Evolutionary conservation across 2,329 filamentous ascomycete species (phyloP).

Genomic region (Fusarium vanettenii): DNA sequence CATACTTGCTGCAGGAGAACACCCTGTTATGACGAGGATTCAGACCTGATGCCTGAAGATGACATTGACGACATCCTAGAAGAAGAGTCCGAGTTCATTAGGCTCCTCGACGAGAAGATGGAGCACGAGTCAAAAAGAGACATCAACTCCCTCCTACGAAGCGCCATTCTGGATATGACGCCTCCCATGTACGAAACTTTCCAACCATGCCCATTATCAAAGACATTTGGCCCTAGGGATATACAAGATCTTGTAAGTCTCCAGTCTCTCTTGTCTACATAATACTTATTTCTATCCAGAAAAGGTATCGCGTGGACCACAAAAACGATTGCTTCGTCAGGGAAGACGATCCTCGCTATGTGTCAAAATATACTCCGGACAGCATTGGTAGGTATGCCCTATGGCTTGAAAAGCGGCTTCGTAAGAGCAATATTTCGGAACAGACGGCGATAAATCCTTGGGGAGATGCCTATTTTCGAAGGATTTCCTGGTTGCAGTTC

Average conservation of each 20-base stretch:
- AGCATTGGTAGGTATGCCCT: not conserved
- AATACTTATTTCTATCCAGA: not conserved
- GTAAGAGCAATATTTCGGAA: not conserved
- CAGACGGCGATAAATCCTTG: not conserved
- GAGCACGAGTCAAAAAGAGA: not conserved
- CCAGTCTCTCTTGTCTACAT: no score
- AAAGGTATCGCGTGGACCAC: not conserved
- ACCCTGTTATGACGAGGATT: no score
- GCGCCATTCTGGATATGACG: not conserved
- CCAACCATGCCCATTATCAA: no score
- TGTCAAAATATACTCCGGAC: no score
- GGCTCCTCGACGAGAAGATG: not conserved
- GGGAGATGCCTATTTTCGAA: not conserved
- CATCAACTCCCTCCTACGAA: not conserved
- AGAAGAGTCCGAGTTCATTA: not conserved
- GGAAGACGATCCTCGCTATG: not conserved
- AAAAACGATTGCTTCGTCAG: not conserved
- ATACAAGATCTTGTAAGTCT: not conserved
- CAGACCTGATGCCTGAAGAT: no score
- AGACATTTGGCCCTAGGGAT: no score
- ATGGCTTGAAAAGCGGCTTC: not conserved
- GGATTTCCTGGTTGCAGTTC: not conserved
- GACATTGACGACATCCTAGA: not conserved
- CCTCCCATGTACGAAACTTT: not conserved
- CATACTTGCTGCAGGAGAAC: slow-evolving; percentile 9